phyloP scores from a whole-genome alignment of 202 grass and related monocot species.

The Sporobolus alterniflorus region DNA sequence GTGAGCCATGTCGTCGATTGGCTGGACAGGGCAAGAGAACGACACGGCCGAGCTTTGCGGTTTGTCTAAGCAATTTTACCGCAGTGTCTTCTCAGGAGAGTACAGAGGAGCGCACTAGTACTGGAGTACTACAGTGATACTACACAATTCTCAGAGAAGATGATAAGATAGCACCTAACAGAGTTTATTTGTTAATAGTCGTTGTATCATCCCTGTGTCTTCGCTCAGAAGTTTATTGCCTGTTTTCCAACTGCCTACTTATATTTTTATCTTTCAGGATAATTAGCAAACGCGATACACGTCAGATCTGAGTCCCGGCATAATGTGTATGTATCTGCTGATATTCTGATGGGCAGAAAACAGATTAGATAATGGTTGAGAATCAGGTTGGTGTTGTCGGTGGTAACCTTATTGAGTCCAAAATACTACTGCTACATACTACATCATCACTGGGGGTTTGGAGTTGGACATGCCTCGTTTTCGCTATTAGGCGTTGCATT shows the following conservation, averaged over 20 bases:
- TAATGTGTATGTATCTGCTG: neutral
- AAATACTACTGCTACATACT: constrained; percentile 32
- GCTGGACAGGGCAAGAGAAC: neutral
- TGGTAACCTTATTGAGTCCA: constrained; percentile 45
- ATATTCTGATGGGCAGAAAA: neutral
- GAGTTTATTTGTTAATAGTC: neutral
- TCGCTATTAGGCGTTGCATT: constrained; percentile 40
- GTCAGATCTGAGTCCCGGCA: constrained; percentile 11
- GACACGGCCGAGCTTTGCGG: constrained; percentile 1
- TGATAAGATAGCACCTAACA: too few species aligned
- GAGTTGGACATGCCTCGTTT: constrained; percentile 49
- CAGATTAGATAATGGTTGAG: neutral
- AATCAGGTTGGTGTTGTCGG: constrained; percentile 7
- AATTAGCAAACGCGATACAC: constrained; percentile 5
- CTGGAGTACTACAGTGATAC: neutral
- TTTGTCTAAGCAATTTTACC: neutral
- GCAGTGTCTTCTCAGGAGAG: neutral
- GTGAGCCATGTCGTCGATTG: neutral
- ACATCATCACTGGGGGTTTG: neutral
- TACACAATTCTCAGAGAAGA: too few species aligned
- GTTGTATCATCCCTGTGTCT: neutral
- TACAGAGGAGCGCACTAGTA: neutral
- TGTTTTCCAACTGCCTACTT: neutral
- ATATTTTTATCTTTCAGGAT: neutral
- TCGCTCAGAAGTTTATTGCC: neutral